Percentiles rank a stretch among this genome's conserved stretches.
Evolutionary conservation across 257 asterid genomes (phyloP).

Genomic region (Scutellaria minor): DNA sequence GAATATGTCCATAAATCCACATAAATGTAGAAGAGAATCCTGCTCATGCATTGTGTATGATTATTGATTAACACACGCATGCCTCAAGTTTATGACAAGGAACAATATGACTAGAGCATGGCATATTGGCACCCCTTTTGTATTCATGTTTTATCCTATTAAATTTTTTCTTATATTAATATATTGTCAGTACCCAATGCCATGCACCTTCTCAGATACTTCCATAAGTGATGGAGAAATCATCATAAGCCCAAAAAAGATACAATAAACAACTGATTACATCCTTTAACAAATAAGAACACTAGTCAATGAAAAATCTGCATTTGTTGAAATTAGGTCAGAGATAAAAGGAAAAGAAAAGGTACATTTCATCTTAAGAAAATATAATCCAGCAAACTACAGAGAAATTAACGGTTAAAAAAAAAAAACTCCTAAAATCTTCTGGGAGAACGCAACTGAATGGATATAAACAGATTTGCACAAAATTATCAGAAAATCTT

Average conservation of each 20-base stretch:
- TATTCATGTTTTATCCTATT: too few species aligned
- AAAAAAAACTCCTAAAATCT: neutral
- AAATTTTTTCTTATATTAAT: neutral
- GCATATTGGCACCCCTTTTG: too few species aligned
- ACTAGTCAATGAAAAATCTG: neutral
- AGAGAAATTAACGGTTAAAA: neutral
- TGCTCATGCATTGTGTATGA: neutral
- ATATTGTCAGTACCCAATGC: neutral
- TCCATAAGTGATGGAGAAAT: neutral
- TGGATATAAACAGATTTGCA: neutral
- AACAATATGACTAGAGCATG: neutral
- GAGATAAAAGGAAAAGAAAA: neutral
- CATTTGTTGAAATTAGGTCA: neutral
- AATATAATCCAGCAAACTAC: neutral
- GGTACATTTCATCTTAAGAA: too few species aligned
- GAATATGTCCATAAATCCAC: too few species aligned
- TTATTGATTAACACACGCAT: neutral
- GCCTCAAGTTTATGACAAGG: neutral
- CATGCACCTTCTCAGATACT: neutral
- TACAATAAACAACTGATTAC: neutral
- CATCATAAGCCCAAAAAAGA: neutral
- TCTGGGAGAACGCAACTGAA: neutral
- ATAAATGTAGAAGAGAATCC: neutral
- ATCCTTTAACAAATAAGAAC: neutral
- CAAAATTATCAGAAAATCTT: neutral